phyloP scores from a whole-genome alignment of 768 basidiomycete genomes.

The Leccinellum rugosiceps region DNA sequence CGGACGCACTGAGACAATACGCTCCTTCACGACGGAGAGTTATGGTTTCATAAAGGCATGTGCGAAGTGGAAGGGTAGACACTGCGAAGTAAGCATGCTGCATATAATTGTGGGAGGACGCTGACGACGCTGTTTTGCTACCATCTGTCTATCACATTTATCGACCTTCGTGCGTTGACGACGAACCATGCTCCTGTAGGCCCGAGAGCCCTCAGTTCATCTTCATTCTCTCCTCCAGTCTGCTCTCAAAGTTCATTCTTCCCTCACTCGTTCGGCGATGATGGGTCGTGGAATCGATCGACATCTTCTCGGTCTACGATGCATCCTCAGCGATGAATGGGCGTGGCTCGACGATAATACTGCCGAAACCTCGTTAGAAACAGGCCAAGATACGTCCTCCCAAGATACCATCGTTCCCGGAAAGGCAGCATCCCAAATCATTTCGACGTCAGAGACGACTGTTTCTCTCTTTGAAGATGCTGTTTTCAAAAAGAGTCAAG shows the following conservation, averaged over 20 bases:
- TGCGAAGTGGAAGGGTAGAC: slow-evolving; percentile 16
- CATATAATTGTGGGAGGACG: background rate
- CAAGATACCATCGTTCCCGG: background rate
- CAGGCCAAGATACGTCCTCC: slow-evolving; percentile 3
- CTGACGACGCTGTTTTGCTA: slow-evolving; percentile 4
- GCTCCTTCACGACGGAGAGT: slow-evolving; percentile 69
- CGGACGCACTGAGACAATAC: slow-evolving; percentile 88
- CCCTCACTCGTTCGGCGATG: slow-evolving; percentile 72
- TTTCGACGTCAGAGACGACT: background rate
- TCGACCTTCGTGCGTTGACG: slow-evolving; percentile 12
- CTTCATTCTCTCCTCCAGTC: slow-evolving; percentile 52
- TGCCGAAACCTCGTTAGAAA: background rate
- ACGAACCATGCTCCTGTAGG: background rate
- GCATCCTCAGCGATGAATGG: slow-evolving; percentile 48
- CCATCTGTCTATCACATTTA: slow-evolving; percentile 8
- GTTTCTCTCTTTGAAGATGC: slow-evolving; percentile 69
- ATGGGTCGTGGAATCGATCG: slow-evolving; percentile 85
- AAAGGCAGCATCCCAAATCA: background rate
- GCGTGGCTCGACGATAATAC: slow-evolving; percentile 22
- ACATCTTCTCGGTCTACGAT: slow-evolving; percentile 81
- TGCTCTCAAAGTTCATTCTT: slow-evolving; percentile 69
- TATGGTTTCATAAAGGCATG: slow-evolving; percentile 47
- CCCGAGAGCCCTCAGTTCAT: slow-evolving; percentile 20
- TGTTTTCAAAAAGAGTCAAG: slow-evolving; percentile 67
- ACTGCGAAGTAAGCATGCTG: slow-evolving; percentile 11